Evolutionary conservation across 257 asterid genomes (phyloP), one percentile per base, ranked within the genome.

Genomic region (Dorcoceras hygrometricum): DNA sequence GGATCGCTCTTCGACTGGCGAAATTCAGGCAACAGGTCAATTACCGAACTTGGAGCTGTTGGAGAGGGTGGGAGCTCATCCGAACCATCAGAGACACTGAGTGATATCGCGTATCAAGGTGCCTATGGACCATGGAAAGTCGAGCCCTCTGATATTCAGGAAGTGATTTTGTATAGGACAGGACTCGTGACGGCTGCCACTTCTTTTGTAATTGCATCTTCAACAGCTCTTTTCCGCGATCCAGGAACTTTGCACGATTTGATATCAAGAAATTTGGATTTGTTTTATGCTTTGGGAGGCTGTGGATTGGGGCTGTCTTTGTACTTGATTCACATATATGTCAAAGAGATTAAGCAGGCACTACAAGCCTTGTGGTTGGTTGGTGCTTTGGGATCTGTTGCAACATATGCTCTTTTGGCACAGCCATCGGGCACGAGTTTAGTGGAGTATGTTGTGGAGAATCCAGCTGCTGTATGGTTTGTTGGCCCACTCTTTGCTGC

Each of bases 401-500:
- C 75, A 14, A 72, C 87, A 5, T 90, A 78, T 74, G 79, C 74
- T 1, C 77, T 75, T 60, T 54, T 83, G 20, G 99, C 99, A 60
- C 92, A 77, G 9, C 96, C 99, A 22, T 79, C 70, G 46, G 91
- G 83, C 32, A 73, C 65, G 80, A 59, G 70, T 48, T 78, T 93
- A 80, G 96, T 85, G 55, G 86, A 82, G 65, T 90, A 88, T 66
- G 97, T 93, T 62, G 70, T 84, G 59, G 80, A 80, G 70, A 77
- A 94, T 74, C 97, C 95, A 10, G 22, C 76, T 51, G 88, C 92
- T 26, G 85, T 91, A 73, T 94, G 97, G 99, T 74, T 94, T 23
- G 89, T 94, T 25, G 97, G 99, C 18, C 99, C 95, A 5, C 83
- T 93, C 54, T 93, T 93, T 78, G 99, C 97, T 77, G 76, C 96